Evolutionary conservation across 257 asterid species (phyloP), one percentile per base, ranked within the genome.

Genomic region (Thymus quinquecostatus): DNA sequence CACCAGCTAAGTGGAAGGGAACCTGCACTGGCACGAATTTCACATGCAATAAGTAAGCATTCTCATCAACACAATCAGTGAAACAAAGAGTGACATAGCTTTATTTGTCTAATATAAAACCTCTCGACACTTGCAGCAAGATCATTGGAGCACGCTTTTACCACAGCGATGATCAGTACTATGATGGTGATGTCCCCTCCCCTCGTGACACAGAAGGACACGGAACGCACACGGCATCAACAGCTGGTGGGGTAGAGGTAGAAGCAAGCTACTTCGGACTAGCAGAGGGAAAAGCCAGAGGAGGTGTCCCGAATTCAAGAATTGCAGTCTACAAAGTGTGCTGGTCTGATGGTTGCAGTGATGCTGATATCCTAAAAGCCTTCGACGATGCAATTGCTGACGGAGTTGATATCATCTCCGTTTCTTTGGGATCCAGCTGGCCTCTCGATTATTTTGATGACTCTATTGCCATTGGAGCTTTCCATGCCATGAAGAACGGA

Each of bases 361-460:
- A 64, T n/a, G 84, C 95, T 1, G 88, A 87, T 65, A 82, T 87
- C 56, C 86, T 89, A 21, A 85, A 84, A 72, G 96, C 89, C 36
- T 89, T 89, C 29, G 93, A 89, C 60, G 93, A 88, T 75, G 93
- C 91, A 34, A 89, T 89, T 8, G 91, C 93, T 0, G 96, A 89
- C 53, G 89, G 93, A 34, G 96, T 89, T 32, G 91, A 89, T 69
- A 73, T 89, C 48, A 84, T 89, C 43, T 87, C 89, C 0, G 80
- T 89, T 45, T 89, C 96, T 0, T 64, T 85, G 49, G 96, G 93
- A 60, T 72, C 83, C 7, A 48, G 21, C 5, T 38, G 5, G 53
- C 86, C 91, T 45, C 32, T 5, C 3, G 81, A 87, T 65, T 89
- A 84, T 43, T 89, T 87, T 12, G 81, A 85, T 6, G 96, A 89